Base-by-base conservation (phyloP, 2,329 filamentous ascomycete species). In the Aschersonia sp. region DNA sequence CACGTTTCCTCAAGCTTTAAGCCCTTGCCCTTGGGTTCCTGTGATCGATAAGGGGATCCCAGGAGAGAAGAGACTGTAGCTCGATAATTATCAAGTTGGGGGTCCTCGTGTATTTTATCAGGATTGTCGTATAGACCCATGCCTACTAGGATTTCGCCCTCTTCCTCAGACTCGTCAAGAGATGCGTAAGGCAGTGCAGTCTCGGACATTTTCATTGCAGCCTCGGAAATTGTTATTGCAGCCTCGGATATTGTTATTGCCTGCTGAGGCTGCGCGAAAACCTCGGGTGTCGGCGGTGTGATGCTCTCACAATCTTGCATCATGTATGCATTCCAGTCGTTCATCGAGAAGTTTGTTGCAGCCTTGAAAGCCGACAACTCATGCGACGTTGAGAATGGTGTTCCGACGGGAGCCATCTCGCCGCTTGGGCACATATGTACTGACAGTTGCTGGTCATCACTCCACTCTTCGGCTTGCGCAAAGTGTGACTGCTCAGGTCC, bases 1-100 rank as follows among this genome's bases (percentile, higher is more conserved):
- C 75, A 91, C 0, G 84, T 85, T 61, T 89, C 85, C 63, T 91
- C 85, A 3, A 92, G 68, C 61, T 89, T 91, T 54, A 91, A 67
- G 0, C 85, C 85, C 62, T 87, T 86, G 49, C 85, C 84, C 20
- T 68, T 71, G 3, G 74, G 67, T 52, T 73, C 71, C 0, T 62
- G 54, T 5, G 59, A 59, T 42, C 68, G 65, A 54, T 70, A 72
- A 2, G 68, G 61, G 5, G 74, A 65, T 30, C 74, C 74, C 44
- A 80, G 63, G 20, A 85, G 61, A 30, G 72, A 71, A 38, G 70
- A 72, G 49, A 77, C 70, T 30, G 74, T 74, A 4, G 71, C 71
- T 45, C 71, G 61, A 64, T 79, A 72, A 65, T 75, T 71, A 62
- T 78, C 66, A 48, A 76, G 60, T 46, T 71, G 66, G 31, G 71